Conservation (phyloP, 257 asterid genomes). For the Dorcoceras hygrometricum region DNA sequence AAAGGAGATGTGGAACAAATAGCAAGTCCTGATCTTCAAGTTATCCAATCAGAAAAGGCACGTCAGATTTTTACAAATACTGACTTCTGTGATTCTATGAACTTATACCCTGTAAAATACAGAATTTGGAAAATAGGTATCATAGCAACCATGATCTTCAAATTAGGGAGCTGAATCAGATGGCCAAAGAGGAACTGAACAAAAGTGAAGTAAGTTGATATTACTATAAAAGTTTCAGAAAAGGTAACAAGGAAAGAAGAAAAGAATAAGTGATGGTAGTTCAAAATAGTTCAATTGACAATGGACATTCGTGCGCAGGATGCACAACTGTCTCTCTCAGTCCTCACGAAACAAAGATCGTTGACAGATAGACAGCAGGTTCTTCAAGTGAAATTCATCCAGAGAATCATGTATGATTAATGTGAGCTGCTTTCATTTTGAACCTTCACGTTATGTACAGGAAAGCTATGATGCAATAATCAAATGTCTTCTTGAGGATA, state of each 20-base stretch:
- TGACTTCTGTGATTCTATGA: conserved; percentile 16
- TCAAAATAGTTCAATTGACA: conserved; percentile 7
- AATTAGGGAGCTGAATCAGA: conserved; percentile 38
- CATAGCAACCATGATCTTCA: conserved; percentile 39
- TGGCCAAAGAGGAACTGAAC: conserved; percentile 40
- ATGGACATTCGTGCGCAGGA: conserved; percentile 46
- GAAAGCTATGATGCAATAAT: conserved; percentile 82
- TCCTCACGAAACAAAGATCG: conserved; percentile 76
- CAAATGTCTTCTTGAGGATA: conserved; percentile 78
- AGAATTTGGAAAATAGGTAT: conserved; percentile 49
- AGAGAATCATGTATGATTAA: too few relatives aligned
- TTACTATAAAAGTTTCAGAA: conserved; percentile 16
- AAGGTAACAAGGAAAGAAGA: too few relatives aligned
- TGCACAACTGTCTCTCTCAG: conserved; percentile 37
- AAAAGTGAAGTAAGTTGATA: conserved; percentile 41
- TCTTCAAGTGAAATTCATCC: conserved; percentile 27
- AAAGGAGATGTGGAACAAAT: conserved; percentile 46
- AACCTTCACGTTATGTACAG: conserved; percentile 35
- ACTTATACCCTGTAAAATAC: conserved; percentile 28
- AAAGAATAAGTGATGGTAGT: too few relatives aligned
- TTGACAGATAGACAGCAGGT: conserved; percentile 90
- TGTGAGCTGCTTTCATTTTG: conserved; percentile 22
- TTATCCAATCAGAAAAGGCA: conserved; percentile 45
- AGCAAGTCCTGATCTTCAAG: conserved; percentile 39
- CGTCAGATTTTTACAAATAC: conserved; percentile 18